Conservation (phyloP, 805 yeast genomes). For the Candida boidinii region DNA sequence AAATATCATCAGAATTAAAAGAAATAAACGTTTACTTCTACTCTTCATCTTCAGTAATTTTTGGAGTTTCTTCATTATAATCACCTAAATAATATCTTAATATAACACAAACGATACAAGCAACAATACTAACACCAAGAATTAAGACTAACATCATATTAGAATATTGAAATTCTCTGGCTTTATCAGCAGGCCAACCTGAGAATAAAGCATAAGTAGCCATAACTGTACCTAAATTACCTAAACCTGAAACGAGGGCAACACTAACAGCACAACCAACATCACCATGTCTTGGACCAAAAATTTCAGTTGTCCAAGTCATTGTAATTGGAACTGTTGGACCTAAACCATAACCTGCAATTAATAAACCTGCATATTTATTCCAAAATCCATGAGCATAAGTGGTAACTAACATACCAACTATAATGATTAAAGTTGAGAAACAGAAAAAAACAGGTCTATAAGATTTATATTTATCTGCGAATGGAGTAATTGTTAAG, state of each 20-base stretch:
- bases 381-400: slow-evolving; percentile 70
- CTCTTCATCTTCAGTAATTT: too few species aligned
- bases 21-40: too few species aligned
- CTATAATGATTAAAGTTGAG: slow-evolving; percentile 59
- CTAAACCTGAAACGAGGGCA: slow-evolving; percentile 79
- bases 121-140: slow-evolving; percentile 62
- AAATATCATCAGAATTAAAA: too few species aligned
- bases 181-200: slow-evolving; percentile 79
- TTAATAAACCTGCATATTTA: slow-evolving; percentile 69
- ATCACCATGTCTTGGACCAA: slow-evolving; percentile 65
- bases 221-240: slow-evolving; percentile 78
- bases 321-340: slow-evolving; percentile 86
- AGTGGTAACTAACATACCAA: slow-evolving; percentile 69
- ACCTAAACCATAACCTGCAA: slow-evolving; percentile 83
- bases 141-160: slow-evolving; percentile 81
- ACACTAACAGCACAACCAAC: slow-evolving; percentile 78
- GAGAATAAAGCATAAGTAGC: slow-evolving; percentile 79
- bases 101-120: slow-evolving; percentile 28
- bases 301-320: slow-evolving; percentile 77
- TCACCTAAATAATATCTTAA: slow-evolving; percentile 28
- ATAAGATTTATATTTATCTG: slow-evolving; percentile 54
- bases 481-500: slow-evolving; percentile 66
- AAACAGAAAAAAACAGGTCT: slow-evolving; percentile 57
- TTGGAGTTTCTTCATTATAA: slow-evolving; percentile 4
- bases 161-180: slow-evolving; percentile 53